phyloP scores from a whole-genome alignment of 805 yeast genomes.

The Zygoascus biomembranicola region DNA sequence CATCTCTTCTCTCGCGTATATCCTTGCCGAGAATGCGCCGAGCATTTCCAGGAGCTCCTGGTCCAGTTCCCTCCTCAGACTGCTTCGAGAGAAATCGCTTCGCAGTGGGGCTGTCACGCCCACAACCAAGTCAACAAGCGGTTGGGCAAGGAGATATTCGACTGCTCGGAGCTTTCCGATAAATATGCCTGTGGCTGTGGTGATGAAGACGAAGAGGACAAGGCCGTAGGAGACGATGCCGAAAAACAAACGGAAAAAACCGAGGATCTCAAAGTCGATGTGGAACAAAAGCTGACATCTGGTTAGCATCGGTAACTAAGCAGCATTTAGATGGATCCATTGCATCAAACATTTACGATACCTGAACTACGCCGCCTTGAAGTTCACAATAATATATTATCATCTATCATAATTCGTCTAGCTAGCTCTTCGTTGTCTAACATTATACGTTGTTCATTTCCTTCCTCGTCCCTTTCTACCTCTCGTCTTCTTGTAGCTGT shows the following conservation, averaged over 20 bases:
- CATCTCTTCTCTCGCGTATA: conserved; percentile 80
- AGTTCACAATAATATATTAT: not conserved
- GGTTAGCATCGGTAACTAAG: conserved; percentile 3
- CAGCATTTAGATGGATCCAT: too few species aligned
- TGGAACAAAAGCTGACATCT: conserved; percentile 3
- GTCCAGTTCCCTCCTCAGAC: conserved; percentile 78
- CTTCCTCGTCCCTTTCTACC: conserved; percentile 1
- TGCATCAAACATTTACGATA: too few species aligned
- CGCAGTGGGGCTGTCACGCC: conserved; percentile 92
- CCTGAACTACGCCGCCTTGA: too few species aligned
- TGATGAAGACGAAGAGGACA: conserved; percentile 46
- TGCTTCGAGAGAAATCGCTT: conserved; percentile 66
- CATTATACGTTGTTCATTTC: not conserved
- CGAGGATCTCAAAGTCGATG: conserved; percentile 4
- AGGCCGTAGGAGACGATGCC: not conserved
- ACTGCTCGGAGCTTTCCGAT: conserved; percentile 76
- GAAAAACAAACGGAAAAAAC: not conserved
- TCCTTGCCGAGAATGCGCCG: conserved; percentile 78
- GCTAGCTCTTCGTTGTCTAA: not conserved
- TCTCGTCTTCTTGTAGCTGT: conserved; percentile 19
- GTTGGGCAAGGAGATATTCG: conserved; percentile 62
- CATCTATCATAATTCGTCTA: not conserved
- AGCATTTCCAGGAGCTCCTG: conserved; percentile 71
- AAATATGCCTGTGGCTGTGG: conserved; percentile 98
- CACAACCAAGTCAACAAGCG: conserved; percentile 81